phyloP scores from a whole-genome alignment of 257 asterid species.

The Solanum bukasovii region DNA sequence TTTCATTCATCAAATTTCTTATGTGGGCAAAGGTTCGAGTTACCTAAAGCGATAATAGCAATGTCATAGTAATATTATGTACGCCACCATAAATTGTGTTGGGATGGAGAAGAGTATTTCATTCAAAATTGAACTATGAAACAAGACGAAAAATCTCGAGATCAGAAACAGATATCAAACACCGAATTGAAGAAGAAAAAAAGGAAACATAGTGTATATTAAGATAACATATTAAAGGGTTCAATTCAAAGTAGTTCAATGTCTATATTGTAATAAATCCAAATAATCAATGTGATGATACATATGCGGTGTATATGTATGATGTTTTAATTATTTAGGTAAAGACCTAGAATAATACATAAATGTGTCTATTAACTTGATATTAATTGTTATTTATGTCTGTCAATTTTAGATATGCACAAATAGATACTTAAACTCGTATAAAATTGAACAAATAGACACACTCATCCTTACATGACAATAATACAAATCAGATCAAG shows the following conservation, averaged over 20 bases:
- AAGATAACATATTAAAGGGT: neutral
- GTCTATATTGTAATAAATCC: conserved; percentile 17
- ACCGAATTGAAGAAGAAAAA: too few species aligned
- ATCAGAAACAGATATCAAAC: too few species aligned
- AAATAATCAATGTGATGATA: conserved; percentile 19
- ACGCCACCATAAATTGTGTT: neutral
- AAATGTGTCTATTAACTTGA: too few species aligned
- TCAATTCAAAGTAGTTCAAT: neutral
- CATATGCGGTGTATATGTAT: conserved; percentile 18
- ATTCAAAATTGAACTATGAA: neutral
- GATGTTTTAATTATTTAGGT: conserved; percentile 31
- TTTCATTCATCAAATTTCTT: neutral
- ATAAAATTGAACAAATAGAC: neutral
- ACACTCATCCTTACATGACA: neutral
- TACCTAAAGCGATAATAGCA: neutral
- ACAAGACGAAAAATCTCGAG: too few species aligned
- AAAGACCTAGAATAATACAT: too few species aligned
- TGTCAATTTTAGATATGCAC: too few species aligned
- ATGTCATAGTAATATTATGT: neutral
- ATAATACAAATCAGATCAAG: neutral
- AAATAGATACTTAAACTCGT: too few species aligned
- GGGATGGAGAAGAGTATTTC: neutral
- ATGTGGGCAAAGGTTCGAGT: neutral
- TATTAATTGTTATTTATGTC: too few species aligned
- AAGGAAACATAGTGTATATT: too few species aligned